Base-by-base conservation (phyloP, 345 rosid species). In the Citrus unshiu region DNA sequence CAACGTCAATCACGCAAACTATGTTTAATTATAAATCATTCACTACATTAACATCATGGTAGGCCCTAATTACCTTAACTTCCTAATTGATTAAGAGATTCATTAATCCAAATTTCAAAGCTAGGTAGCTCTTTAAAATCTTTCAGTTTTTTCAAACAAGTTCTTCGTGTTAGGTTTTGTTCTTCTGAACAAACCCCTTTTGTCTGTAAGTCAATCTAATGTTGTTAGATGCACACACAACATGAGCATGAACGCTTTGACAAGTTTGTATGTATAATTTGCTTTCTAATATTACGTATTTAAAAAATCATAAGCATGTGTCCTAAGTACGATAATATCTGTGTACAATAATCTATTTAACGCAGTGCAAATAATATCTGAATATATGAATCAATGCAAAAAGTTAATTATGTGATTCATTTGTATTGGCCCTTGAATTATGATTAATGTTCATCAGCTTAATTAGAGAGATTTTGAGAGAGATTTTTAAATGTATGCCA, bases 1-100 rank as follows among this genome's bases (percentile, higher is more conserved):
- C 86, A 83, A 88, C 93, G 92, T 89, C 94, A 92, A 92, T 92
- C 93, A 90, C 92, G 96, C 94, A 82, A 86, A 80, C 85, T 32
- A 83, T 80, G 83, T 83, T 63, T 67, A 51, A 78, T 75, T 85
- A 81, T 79, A 78, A 74, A 65, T 81, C 78, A 25, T 60, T 25
- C 56, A 66, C 18, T 63, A 10, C 61, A 34, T 62, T 5, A 62
- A 32, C 71, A 70, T 57, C 68, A 35, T 2, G 29, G 63, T 81
- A 79, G 82, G 54, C 79, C 84, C 79, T 40, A 8, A 19, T 6
- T 16, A 13, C 35, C 16, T 32, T 32, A 65, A 18, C 18, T 40
- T 19, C 72, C 32, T 16, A 22, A 63, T 32, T 72, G 40, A 30
- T 30, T 30, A 30, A 30, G 32, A 30, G 32, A 30, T 30, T 30